Base-by-base conservation (phyloP, 208 protist species). In the Leishmania tarentolae region DNA sequence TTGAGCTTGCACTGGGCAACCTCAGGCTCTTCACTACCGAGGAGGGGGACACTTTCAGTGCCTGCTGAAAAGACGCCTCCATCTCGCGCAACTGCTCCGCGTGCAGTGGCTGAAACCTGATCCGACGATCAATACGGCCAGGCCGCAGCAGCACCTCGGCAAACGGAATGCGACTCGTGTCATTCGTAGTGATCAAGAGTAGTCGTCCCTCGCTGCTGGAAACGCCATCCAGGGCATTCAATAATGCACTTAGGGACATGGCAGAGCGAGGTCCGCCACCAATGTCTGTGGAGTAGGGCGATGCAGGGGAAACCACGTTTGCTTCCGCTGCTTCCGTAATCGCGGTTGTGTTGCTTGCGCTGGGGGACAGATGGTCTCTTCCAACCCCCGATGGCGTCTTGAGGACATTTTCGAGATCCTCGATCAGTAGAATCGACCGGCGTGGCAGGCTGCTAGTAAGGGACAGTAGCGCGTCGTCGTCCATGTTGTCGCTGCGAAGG, bases 161-260 rank as follows among this genome's bases (percentile, higher is more conserved):
- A 44, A 97, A 88, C 13, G 96, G 91, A 2, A 99, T 91, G 37
- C 89, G 78, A 68, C 97, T 90, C 3, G 92, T 73, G 84, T 98
- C 87, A 79, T 99, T 99, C 0, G 95, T 97, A 0, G 98, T 99
- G 84, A 99, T 95, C 81, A 99, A 92, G 35, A 99, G 84, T 7
- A 99, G 72, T 57, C 97, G 85, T 11, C 97, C 98, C 69, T 99
- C 97, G 61, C 91, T 95, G 75, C 92, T 95, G 1, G 91, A 88
- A 69, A 99, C 87, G 40, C 98, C 98, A 83, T 99, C 98, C 44
- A 99, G 84, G 2, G 98, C 95, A 85, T 99, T 99, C 46, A 99
- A 88, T 50, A 99, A 82, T 1, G 93, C 98, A 73, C 93, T 98
- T 75, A 99, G 88, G 2, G 98, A 98, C 3, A 99, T 83, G n/a